phyloP scores from a whole-genome alignment of 495 filamentous ascomycete genomes.

The Penicillium ucsense region DNA sequence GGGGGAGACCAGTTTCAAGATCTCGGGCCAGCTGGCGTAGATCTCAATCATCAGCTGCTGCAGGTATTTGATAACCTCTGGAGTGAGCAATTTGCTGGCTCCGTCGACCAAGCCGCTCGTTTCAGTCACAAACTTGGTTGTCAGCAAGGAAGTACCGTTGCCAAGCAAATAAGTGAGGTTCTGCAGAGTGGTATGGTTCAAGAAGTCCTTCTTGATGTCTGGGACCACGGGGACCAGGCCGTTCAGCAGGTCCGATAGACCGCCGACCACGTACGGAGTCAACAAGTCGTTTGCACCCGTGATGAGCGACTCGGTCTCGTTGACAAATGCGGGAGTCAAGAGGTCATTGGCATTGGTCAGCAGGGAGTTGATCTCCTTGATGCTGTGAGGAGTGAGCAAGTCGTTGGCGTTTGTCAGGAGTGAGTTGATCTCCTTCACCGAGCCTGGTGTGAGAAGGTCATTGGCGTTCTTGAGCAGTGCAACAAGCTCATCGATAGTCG shows the following conservation, averaged over 20 bases:
- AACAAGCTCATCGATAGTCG: constrained; percentile 21
- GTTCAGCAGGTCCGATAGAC: constrained; percentile 22
- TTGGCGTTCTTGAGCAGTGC: constrained; percentile 21
- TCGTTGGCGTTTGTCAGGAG: constrained; percentile 22
- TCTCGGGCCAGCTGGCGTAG: constrained; percentile 16
- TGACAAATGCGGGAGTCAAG: constrained; percentile 27
- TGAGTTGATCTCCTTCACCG: constrained; percentile 2
- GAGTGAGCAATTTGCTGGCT: constrained; percentile 26
- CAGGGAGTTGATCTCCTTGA: constrained; percentile 26
- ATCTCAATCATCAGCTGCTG: constrained; percentile 23
- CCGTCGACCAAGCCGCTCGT: constrained; percentile 25
- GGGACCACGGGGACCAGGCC: constrained; percentile 23
- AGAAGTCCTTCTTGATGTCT: constrained; percentile 16
- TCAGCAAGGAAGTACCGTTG: constrained; percentile 28
- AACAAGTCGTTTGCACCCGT: constrained; percentile 32
- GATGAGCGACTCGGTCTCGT: constrained; percentile 29
- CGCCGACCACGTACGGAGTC: constrained; percentile 16
- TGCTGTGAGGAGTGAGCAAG: constrained; percentile 16
- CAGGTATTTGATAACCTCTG: constrained; percentile 24
- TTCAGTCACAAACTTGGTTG: constrained; percentile 21
- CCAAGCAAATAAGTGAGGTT: constrained; percentile 27
- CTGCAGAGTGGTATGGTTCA: constrained; percentile 25
- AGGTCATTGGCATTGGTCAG: constrained; percentile 32
- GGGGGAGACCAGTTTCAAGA: constrained; percentile 21
- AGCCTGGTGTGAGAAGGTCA: constrained; percentile 14